Conservation (phyloP, 2,329 filamentous ascomycete species). For the Verticillium longisporum region DNA sequence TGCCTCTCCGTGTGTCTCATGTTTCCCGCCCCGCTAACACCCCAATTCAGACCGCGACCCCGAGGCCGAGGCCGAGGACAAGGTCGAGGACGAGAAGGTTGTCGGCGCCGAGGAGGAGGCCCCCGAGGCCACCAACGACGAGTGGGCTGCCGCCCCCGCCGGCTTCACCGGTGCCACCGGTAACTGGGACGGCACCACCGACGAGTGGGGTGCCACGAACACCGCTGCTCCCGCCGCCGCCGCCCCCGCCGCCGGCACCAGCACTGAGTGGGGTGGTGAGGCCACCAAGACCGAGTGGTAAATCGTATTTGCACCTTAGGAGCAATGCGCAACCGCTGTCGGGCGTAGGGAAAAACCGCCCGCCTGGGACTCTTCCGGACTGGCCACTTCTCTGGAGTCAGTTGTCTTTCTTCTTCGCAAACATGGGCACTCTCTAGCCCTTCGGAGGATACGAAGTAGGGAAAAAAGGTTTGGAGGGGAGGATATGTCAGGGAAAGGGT, state of each 20-base stretch:
- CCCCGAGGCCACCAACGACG: slow-evolving; percentile 57
- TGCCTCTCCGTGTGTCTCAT: neutral
- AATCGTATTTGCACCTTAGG: slow-evolving; percentile 11
- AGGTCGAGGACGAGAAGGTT: slow-evolving; percentile 75
- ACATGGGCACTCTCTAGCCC: neutral
- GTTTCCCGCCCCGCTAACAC: neutral
- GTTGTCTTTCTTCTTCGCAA: neutral
- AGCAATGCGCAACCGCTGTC: slow-evolving; percentile 12
- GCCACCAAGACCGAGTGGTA: slow-evolving; percentile 47
- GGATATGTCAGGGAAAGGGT: slow-evolving; percentile 29
- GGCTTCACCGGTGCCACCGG: slow-evolving; percentile 58
- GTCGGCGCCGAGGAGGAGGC: slow-evolving; percentile 75
- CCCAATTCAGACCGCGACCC: slow-evolving; percentile 74
- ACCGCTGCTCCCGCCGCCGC: slow-evolving; percentile 39
- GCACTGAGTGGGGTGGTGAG: slow-evolving; percentile 62
- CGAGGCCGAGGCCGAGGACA: slow-evolving; percentile 99
- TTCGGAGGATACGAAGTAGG: slow-evolving; percentile 4
- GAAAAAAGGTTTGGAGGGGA: slow-evolving; percentile 1
- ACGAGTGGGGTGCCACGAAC: slow-evolving; percentile 51
- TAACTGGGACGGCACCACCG: slow-evolving; percentile 52
- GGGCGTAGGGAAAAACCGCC: slow-evolving; percentile 8
- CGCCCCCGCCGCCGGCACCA: slow-evolving; percentile 59
- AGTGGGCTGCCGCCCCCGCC: slow-evolving; percentile 74
- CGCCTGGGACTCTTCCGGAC: slow-evolving; percentile 1
- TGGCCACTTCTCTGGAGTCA: slow-evolving; percentile 17